Percentiles rank a stretch among this genome's conserved stretches.
Evolutionary conservation across 2,329 filamentous ascomycete species (phyloP).

Genomic region (Neocucurbitaria cava): DNA sequence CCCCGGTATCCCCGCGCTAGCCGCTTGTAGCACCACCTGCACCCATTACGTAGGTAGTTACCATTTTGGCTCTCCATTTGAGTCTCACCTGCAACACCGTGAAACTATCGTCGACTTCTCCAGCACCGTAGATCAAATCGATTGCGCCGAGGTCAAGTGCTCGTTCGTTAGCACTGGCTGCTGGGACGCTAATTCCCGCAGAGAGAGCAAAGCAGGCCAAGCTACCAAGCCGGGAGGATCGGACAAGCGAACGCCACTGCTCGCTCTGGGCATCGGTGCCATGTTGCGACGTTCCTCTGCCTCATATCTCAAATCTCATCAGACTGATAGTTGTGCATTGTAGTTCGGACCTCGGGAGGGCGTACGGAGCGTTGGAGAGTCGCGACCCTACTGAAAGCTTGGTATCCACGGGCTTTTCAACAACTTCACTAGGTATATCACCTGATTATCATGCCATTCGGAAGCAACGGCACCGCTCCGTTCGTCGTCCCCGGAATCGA

Average conservation of each 20-base stretch:
- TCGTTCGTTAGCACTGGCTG: background rate
- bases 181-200: background rate
- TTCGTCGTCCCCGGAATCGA: background rate
- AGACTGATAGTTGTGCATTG: background rate
- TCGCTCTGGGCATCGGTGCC: conserved; percentile 13
- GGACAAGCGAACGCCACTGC: conserved; percentile 27
- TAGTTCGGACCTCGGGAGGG: conserved; percentile 2
- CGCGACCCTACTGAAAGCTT: background rate
- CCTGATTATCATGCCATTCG: background rate
- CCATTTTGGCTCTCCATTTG: background rate
- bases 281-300: conserved; percentile 18
- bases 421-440: background rate
- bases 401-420: background rate
- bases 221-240: conserved; percentile 31
- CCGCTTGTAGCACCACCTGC: background rate
- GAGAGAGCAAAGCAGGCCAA: conserved; percentile 20
- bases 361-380: background rate
- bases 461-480: background rate
- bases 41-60: background rate
- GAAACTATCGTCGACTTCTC: background rate
- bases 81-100: conserved; percentile 6
- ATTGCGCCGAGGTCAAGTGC: background rate
- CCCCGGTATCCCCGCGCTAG: conserved; percentile 6
- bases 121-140: background rate
- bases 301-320: conserved; percentile 1